Conservation (phyloP, 2,329 filamentous ascomycete species). For the Paracamarosporium sp. region DNA sequence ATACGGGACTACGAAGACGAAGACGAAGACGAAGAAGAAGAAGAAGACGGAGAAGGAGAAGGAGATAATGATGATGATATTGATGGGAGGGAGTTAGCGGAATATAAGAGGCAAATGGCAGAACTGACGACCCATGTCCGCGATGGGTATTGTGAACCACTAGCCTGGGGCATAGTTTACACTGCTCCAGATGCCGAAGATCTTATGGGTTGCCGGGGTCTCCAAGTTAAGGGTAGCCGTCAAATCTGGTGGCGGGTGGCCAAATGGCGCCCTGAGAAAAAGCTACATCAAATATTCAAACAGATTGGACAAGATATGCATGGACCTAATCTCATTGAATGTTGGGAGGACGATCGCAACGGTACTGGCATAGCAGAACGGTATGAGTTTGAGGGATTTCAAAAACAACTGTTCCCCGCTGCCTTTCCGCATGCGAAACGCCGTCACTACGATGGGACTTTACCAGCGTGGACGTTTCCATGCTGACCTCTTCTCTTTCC, state of each 20-base stretch:
- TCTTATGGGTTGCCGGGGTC: neutral
- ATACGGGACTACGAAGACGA: no score
- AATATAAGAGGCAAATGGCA: no score
- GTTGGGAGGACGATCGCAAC: neutral
- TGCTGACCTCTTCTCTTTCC: no score
- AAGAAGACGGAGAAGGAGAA: no score
- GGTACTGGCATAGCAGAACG: neutral
- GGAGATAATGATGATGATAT: no score
- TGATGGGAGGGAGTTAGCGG: no score
- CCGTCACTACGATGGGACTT: no score
- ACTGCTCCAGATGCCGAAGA: neutral
- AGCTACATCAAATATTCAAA: neutral
- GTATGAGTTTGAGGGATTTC: neutral
- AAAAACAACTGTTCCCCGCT: neutral
- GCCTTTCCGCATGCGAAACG: no score
- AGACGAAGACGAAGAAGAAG: no score
- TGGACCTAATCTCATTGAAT: neutral
- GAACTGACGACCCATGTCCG: neutral
- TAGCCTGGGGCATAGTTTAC: neutral
- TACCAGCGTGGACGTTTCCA: no score
- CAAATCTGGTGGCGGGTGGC: conserved; percentile 6
- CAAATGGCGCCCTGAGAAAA: neutral
- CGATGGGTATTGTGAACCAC: neutral
- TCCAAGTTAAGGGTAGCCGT: neutral
- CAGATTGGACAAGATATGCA: neutral